Evolutionary conservation across 306 rosid species (phyloP).

Genomic region (Morella rubra): DNA sequence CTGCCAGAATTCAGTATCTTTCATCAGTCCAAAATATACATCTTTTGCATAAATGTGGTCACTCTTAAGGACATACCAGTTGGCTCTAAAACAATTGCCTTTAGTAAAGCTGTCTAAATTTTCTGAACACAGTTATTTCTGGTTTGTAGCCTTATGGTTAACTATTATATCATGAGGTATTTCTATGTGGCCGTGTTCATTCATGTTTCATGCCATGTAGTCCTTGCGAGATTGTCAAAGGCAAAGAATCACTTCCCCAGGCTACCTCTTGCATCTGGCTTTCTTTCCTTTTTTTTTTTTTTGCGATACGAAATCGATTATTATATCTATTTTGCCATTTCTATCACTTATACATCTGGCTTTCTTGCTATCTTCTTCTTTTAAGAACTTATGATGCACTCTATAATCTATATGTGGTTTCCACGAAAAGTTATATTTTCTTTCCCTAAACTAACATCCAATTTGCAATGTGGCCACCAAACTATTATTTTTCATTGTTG

Average conservation of each 20-base stretch:
- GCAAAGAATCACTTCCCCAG: neutral
- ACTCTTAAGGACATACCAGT: neutral
- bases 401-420: no score
- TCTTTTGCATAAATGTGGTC: neutral
- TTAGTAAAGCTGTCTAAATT: neutral
- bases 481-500: no score
- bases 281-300: neutral
- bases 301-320: neutral
- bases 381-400: no score
- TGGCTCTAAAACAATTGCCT: neutral
- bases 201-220: neutral
- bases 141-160: neutral
- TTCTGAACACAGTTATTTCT: neutral
- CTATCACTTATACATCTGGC: neutral
- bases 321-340: neutral
- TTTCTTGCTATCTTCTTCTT: no score
- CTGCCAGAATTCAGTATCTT: neutral
- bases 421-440: no score
- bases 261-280: neutral
- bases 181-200: neutral
- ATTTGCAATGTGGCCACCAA: no score
- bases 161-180: neutral
- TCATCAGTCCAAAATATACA: neutral
- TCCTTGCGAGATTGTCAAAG: neutral
- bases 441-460: no score